These are phyloP conservation scores for Phytophthora ramorum DNA, from an alignment of 352 stramenopile species.

Conservation along the genomic window DNA sequence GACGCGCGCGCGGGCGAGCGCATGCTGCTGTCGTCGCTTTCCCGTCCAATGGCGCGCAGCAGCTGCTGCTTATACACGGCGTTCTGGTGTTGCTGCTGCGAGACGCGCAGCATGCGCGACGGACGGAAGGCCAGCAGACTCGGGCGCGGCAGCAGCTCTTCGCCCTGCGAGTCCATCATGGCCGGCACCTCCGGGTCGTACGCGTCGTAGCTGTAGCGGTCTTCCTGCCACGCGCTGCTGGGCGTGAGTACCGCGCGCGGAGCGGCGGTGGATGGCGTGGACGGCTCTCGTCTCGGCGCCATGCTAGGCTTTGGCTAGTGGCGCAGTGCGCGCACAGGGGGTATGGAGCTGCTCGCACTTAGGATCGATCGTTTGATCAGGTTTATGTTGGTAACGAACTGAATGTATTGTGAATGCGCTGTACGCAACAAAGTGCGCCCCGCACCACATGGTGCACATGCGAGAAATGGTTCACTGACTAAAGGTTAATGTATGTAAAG, in stretches of 20 bases:
- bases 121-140: constrained; percentile 59
- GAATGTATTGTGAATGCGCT: constrained; percentile 13
- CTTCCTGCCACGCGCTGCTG: constrained; percentile 21
- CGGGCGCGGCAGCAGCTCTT: constrained; percentile 36
- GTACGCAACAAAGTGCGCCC: background rate
- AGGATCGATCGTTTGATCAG: constrained; percentile 30
- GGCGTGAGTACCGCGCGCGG: constrained; percentile 35
- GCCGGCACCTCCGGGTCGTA: constrained; percentile 42
- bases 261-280: constrained; percentile 30
- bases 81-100: constrained; percentile 56
- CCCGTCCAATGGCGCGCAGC: constrained; percentile 37
- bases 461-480: constrained; percentile 9
- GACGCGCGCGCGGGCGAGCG: constrained; percentile 9
- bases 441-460: background rate
- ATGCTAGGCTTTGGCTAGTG: constrained; percentile 33
- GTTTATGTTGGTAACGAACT: constrained; percentile 34
- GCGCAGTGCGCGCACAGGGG: background rate
- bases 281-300: constrained; percentile 30
- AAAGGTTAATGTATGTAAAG: background rate
- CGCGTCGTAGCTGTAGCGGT: constrained; percentile 33
- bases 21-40: constrained; percentile 9
- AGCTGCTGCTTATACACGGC: constrained; percentile 50
- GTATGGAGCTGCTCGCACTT: constrained; percentile 21
- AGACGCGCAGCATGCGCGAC: constrained; percentile 55
- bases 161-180: constrained; percentile 45